Evolutionary conservation across 495 filamentous ascomycete species (phyloP).

Genomic region (Aspergillus heteromorphus): DNA sequence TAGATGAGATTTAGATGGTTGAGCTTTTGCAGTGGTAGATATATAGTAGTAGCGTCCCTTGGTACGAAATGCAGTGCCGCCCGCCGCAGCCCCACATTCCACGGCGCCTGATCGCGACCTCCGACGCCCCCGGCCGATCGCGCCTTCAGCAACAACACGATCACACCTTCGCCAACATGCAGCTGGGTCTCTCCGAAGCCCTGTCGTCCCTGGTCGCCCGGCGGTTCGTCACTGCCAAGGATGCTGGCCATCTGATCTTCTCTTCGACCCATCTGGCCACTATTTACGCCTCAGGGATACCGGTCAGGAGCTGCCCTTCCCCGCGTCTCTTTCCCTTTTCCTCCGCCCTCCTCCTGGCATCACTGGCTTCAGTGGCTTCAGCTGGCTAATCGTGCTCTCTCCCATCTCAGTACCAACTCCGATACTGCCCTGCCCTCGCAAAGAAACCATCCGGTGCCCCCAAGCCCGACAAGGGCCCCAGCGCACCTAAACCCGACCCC

Average conservation of each 20-base stretch:
- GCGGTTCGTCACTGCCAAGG: slow-evolving; percentile 49
- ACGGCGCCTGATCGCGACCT: too few relatives aligned
- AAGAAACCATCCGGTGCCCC: slow-evolving; percentile 57
- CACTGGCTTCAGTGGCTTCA: too few relatives aligned
- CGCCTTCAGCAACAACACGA: slow-evolving; percentile 4
- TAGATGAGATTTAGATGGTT: not conserved
- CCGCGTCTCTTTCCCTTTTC: not conserved
- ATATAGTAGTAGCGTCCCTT: too few relatives aligned
- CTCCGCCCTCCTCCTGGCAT: not conserved
- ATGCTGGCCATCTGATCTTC: slow-evolving; percentile 51
- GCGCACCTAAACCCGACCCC: slow-evolving; percentile 55
- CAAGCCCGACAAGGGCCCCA: slow-evolving; percentile 29
- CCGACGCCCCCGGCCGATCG: slow-evolving; percentile 1
- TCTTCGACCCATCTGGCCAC: slow-evolving; percentile 54
- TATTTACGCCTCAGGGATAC: slow-evolving; percentile 47
- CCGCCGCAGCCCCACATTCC: slow-evolving; percentile 10
- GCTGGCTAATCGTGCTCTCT: slow-evolving; percentile 1
- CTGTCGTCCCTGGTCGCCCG: slow-evolving; percentile 50
- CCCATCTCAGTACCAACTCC: slow-evolving; percentile 62
- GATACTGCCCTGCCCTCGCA: slow-evolving; percentile 70
- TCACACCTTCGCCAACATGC: slow-evolving; percentile 23
- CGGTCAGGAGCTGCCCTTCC: slow-evolving; percentile 32
- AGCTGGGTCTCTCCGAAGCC: slow-evolving; percentile 35
- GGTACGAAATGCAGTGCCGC: too few relatives aligned
- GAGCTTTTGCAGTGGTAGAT: too few relatives aligned